These are phyloP conservation scores for Cutaneotrichosporon dermatis DNA, from an alignment of 1,284 basidiomycete species.

Conservation along the genomic window DNA sequence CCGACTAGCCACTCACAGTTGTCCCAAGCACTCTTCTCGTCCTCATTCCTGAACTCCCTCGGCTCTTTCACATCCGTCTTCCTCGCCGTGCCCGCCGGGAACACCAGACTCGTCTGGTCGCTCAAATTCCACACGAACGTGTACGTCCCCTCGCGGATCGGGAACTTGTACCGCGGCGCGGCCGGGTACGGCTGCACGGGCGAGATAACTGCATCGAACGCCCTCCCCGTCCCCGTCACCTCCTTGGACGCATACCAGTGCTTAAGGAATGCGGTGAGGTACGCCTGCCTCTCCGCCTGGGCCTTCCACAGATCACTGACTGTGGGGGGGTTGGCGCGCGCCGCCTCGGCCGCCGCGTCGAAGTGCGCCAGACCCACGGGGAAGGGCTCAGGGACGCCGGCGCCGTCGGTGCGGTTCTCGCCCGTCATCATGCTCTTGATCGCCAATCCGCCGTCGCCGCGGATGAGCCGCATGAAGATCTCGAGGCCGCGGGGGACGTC, in stretches of 20 bases:
- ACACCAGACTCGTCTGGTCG: conserved; percentile 59
- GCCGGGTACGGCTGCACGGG: conserved; percentile 12
- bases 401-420: neutral
- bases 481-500: conserved; percentile 1
- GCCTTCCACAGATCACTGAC: conserved; percentile 17
- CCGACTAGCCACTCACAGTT: conserved; percentile 13
- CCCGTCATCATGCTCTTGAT: neutral
- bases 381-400: conserved; percentile 18
- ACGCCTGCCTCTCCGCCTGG: conserved; percentile 11
- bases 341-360: neutral
- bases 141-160: conserved; percentile 10
- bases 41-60: conserved; percentile 33
- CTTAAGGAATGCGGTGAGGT: conserved; percentile 10
- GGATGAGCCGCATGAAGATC: conserved; percentile 3
- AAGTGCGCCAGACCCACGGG: conserved; percentile 6
- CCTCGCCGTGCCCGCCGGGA: conserved; percentile 60
- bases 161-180: conserved; percentile 9
- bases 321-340: conserved; percentile 4
- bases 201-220: conserved; percentile 19
- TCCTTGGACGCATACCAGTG: conserved; percentile 7
- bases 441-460: conserved; percentile 16
- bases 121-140: conserved; percentile 24
- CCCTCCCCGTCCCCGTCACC: conserved; percentile 9
- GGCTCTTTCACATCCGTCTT: conserved; percentile 24
- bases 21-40: conserved; percentile 54